A percentile compares a stretch with the other conserved stretches of the same genome.
phyloP scores from a whole-genome alignment of 345 rosid genomes.

The Toxicodendron radicans region DNA sequence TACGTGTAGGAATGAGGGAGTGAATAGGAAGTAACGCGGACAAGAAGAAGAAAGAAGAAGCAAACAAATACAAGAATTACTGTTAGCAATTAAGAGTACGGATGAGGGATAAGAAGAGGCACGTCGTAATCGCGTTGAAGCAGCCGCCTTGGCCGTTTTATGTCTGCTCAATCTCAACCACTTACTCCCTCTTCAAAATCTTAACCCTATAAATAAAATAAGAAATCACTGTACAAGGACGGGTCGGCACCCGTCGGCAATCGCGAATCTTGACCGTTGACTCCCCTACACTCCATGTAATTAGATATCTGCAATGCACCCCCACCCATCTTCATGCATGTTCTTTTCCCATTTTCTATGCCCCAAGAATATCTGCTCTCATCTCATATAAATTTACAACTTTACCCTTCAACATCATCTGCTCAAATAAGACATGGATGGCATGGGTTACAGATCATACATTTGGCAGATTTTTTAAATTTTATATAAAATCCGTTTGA shows the following conservation, averaged over 20 bases:
- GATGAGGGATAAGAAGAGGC: too few species aligned
- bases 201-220: too few species aligned
- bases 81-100: too few species aligned
- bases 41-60: not conserved
- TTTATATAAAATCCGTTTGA: not conserved
- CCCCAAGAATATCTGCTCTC: not conserved
- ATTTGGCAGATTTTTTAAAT: too few species aligned
- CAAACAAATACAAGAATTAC: not conserved
- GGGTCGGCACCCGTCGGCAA: slow-evolving; percentile 26
- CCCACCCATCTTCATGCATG: not conserved
- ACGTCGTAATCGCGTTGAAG: slow-evolving; percentile 15
- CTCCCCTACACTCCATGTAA: not conserved
- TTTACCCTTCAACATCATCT: not conserved
- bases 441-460: not conserved
- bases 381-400: not conserved
- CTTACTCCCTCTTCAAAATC: not conserved
- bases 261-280: slow-evolving; percentile 41
- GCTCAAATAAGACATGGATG: too few species aligned
- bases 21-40: not conserved
- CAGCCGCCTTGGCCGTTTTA: slow-evolving; percentile 18
- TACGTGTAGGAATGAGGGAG: too few species aligned
- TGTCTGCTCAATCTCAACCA: slow-evolving; percentile 2
- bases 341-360: not conserved
- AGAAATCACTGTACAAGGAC: not conserved
- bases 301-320: not conserved